These are phyloP conservation scores for Exophiala spinifera DNA, from an alignment of 2,329 filamentous ascomycete species.

Conservation along the genomic window DNA sequence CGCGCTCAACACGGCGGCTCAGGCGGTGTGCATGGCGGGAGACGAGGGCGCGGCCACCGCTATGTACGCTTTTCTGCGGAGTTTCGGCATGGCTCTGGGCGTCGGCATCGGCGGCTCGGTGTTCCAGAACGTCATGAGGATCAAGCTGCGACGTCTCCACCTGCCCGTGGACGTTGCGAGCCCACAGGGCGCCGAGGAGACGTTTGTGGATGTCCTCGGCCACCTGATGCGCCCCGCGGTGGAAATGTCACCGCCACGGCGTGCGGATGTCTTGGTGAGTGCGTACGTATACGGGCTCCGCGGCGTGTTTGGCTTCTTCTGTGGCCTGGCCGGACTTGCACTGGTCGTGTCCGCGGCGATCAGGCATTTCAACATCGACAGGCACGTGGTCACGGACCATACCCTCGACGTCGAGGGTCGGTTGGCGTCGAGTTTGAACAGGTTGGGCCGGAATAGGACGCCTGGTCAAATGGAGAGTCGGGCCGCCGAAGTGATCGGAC, in stretches of 20 bases:
- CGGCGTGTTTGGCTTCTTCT: slow-evolving; percentile 21
- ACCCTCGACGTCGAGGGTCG: slow-evolving; percentile 2
- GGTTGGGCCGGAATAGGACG: neutral
- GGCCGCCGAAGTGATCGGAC: neutral
- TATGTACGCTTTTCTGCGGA: slow-evolving; percentile 40
- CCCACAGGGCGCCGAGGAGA: too few species aligned
- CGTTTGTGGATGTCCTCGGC: neutral
- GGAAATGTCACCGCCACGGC: slow-evolving; percentile 6
- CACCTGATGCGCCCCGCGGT: too few species aligned
- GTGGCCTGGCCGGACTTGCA: slow-evolving; percentile 11
- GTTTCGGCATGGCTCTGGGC: slow-evolving; percentile 46
- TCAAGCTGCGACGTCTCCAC: slow-evolving; percentile 28
- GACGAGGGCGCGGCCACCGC: slow-evolving; percentile 35
- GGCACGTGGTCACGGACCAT: slow-evolving; percentile 18
- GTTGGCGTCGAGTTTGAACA: neutral
- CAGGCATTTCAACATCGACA: slow-evolving; percentile 19
- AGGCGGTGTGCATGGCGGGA: slow-evolving; percentile 36
- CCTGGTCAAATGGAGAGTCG: too few species aligned
- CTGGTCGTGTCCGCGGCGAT: slow-evolving; percentile 15
- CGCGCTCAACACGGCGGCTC: slow-evolving; percentile 40
- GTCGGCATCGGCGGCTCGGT: slow-evolving; percentile 41
- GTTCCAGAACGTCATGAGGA: slow-evolving; percentile 42
- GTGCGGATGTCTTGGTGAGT: slow-evolving; percentile 4
- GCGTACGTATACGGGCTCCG: slow-evolving; percentile 18
- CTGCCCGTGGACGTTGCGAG: neutral